Percentiles rank a stretch among this genome's conserved stretches.
Conservation (phyloP, 441 rosid species). For the Pelargonium fulgidum region DNA sequence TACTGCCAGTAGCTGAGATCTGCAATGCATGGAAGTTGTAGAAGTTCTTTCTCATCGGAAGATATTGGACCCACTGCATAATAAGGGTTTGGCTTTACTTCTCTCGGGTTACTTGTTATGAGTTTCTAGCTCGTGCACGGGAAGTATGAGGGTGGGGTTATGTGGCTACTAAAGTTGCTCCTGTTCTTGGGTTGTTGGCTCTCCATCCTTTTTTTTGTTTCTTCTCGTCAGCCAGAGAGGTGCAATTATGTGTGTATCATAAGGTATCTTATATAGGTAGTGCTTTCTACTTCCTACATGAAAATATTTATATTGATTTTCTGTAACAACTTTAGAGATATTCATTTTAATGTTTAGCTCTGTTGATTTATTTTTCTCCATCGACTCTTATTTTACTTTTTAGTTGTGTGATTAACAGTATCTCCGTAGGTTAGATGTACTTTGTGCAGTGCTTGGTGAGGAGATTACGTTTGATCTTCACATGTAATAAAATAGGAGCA, state of each 20-base stretch:
- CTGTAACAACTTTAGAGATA: conserved; percentile 31
- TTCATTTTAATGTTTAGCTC: background rate
- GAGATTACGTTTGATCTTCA: too few relatives aligned
- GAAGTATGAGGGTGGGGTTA: conserved; percentile 16
- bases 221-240: conserved; percentile 22
- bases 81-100: conserved; percentile 20
- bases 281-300: conserved; percentile 25
- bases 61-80: conserved; percentile 11
- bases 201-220: conserved; percentile 13
- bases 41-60: conserved; percentile 13
- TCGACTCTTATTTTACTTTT: too few relatives aligned
- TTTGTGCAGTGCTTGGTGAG: too few relatives aligned
- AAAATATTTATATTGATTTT: conserved; percentile 23
- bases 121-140: conserved; percentile 9
- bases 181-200: conserved; percentile 22
- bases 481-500: too few relatives aligned
- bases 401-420: too few relatives aligned
- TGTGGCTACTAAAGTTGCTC: conserved; percentile 21
- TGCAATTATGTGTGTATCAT: conserved; percentile 39
- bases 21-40: conserved; percentile 11
- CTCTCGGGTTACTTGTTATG: background rate
- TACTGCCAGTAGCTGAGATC: conserved; percentile 39
- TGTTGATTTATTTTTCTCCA: background rate
- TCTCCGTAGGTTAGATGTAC: too few relatives aligned
- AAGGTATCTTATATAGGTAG: conserved; percentile 34